Conservation (phyloP, 148 eudicot species). For the Nepenthes gracilis region DNA sequence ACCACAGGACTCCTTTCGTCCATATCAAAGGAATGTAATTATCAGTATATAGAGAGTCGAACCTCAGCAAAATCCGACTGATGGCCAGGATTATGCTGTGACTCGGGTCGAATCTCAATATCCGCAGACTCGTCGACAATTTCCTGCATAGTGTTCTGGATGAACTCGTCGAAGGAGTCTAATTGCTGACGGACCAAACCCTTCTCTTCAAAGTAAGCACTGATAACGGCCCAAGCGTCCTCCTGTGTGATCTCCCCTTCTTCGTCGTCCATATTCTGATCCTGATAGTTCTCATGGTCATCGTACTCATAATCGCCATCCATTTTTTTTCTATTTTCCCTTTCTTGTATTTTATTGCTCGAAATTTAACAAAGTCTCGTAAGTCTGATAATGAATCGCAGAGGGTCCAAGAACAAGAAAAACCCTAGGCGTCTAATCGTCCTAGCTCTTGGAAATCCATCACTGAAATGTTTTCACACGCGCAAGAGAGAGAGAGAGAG, state of each 20-base stretch:
- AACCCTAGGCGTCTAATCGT: too few species aligned
- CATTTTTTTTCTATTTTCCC: constrained; percentile 1
- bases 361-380: too few species aligned
- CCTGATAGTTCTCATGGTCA: constrained; percentile 6
- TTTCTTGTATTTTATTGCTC: too few species aligned
- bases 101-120: constrained; percentile 88
- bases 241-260: constrained; percentile 93
- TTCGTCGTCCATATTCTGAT: constrained; percentile 21
- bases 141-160: constrained; percentile 98
- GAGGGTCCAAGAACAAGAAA: too few species aligned
- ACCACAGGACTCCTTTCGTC: too few species aligned
- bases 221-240: constrained; percentile 95
- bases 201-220: constrained; percentile 88
- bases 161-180: constrained; percentile 93
- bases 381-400: too few species aligned
- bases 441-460: too few species aligned
- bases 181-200: constrained; percentile 89
- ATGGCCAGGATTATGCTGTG: constrained; percentile 92
- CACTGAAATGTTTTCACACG: too few species aligned
- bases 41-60: not conserved
- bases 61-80: constrained; percentile 90
- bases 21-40: too few species aligned
- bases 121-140: constrained; percentile 91
- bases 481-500: too few species aligned
- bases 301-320: constrained; percentile 18